phyloP scores from a whole-genome alignment of 2,329 filamentous ascomycete species.

The Ophiostoma tasmaniense region DNA sequence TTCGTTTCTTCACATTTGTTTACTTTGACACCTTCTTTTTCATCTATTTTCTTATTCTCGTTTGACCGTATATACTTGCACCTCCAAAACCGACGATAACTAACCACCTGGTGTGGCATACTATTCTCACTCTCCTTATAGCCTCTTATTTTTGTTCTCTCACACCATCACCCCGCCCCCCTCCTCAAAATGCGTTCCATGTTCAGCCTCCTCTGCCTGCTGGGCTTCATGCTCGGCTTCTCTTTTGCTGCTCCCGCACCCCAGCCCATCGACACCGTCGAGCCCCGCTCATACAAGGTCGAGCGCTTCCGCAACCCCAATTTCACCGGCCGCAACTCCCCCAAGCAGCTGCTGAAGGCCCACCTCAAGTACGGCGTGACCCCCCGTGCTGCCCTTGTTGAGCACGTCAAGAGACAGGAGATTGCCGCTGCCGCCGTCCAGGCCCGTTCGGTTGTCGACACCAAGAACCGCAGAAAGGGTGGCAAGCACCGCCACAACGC shows the following conservation, averaged over 20 bases:
- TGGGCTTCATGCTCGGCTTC: constrained; percentile 40
- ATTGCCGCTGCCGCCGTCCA: constrained; percentile 17
- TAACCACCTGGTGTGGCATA: constrained; percentile 6
- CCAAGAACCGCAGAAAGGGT: constrained; percentile 7
- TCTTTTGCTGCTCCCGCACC: constrained; percentile 37
- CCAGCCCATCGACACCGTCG: constrained; percentile 26
- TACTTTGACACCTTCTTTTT: constrained; percentile 6
- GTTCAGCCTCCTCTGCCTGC: constrained; percentile 29
- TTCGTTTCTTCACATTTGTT: constrained; percentile 1
- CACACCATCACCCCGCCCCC: background rate
- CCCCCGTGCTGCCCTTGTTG: constrained; percentile 36
- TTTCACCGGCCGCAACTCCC: constrained; percentile 49
- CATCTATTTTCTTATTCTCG: constrained; percentile 6
- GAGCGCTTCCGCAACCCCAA: constrained; percentile 47
- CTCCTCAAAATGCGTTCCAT: constrained; percentile 23
- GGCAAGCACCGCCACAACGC: constrained; percentile 10
- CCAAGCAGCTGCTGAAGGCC: constrained; percentile 53
- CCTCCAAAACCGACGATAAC: background rate
- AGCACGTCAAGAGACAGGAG: constrained; percentile 27
- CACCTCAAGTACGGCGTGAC: constrained; percentile 59
- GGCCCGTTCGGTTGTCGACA: background rate
- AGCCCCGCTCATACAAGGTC: constrained; percentile 54
- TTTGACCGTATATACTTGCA: background rate
- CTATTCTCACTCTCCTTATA: constrained; percentile 5
- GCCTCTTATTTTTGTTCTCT: constrained; percentile 6